Conservation (phyloP, 129 eudicot genomes). For the Centrapalus pauciflorus region DNA sequence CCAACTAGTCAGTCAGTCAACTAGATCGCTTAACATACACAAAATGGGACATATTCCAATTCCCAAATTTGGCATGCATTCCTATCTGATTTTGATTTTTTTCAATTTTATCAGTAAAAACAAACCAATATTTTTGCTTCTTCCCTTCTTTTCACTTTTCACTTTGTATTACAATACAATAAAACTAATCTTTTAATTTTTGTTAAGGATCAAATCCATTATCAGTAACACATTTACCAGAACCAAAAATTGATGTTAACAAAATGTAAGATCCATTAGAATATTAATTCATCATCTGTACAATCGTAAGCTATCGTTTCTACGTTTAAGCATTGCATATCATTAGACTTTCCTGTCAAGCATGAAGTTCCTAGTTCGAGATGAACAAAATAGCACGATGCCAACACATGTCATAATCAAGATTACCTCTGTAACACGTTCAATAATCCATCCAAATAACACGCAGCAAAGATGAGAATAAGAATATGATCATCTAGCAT, state of each 20-base stretch:
- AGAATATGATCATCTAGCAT: no score
- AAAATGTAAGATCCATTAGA: constrained; percentile 24
- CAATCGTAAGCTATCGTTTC: constrained; percentile 26
- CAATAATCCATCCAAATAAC: no score
- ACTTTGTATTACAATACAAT: background rate
- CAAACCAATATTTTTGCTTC: background rate
- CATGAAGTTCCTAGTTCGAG: constrained; percentile 65
- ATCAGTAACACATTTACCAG: background rate
- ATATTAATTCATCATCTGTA: constrained; percentile 26
- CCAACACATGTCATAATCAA: no score
- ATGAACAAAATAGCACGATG: constrained; percentile 63
- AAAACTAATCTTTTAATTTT: background rate
- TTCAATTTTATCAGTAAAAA: background rate
- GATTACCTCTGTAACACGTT: no score
- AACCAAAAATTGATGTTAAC: constrained; percentile 14
- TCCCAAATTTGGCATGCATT: no score
- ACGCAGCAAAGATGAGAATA: no score
- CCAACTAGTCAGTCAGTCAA: constrained; percentile 18
- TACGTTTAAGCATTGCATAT: constrained; percentile 25
- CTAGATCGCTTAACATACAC: constrained; percentile 23
- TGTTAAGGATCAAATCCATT: background rate
- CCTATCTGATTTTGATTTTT: no score
- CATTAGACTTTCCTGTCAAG: constrained; percentile 42
- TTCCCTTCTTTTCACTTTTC: background rate
- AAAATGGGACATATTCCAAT: constrained; percentile 22